These are phyloP conservation scores for Claviceps citrina DNA, from an alignment of 2,329 filamentous ascomycete species.

Conservation along the genomic window DNA sequence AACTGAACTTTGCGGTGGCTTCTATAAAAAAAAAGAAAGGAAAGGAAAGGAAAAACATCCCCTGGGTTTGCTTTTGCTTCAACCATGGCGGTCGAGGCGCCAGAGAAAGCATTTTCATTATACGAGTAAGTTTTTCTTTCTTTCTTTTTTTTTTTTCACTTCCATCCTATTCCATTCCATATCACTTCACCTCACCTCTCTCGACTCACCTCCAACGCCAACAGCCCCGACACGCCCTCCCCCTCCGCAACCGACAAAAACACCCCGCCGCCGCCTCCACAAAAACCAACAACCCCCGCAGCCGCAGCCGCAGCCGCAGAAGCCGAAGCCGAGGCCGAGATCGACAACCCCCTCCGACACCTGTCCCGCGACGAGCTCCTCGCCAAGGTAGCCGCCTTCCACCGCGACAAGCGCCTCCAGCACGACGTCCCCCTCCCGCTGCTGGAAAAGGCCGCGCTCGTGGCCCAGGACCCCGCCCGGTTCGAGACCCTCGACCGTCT, in stretches of 20 bases:
- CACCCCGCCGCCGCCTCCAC: neutral
- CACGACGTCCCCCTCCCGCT: conserved; percentile 26
- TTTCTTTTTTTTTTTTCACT: neutral
- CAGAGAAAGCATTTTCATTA: neutral
- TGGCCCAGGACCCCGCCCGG: conserved; percentile 21
- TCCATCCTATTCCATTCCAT: too few species aligned
- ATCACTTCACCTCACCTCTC: too few species aligned
- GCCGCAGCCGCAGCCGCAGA: neutral
- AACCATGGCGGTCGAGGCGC: neutral
- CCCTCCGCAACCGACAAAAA: neutral
- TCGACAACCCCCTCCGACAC: conserved; percentile 33
- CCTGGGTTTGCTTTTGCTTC: too few species aligned
- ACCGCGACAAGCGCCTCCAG: conserved; percentile 28
- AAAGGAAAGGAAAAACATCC: neutral
- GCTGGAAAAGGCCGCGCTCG: conserved; percentile 24
- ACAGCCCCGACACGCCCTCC: neutral
- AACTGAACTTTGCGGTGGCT: too few species aligned
- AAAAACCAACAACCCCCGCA: conserved; percentile 10
- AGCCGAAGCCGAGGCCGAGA: conserved; percentile 13
- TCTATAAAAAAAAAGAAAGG: neutral
- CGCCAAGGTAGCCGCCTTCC: conserved; percentile 38
- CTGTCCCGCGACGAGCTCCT: conserved; percentile 37
- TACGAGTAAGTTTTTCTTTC: neutral
- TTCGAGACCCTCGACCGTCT: conserved; percentile 17
- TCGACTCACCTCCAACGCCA: too few species aligned